Evolutionary conservation across 495 filamentous ascomycete genomes (phyloP).

Genomic region (Penicillium waksmanii): DNA sequence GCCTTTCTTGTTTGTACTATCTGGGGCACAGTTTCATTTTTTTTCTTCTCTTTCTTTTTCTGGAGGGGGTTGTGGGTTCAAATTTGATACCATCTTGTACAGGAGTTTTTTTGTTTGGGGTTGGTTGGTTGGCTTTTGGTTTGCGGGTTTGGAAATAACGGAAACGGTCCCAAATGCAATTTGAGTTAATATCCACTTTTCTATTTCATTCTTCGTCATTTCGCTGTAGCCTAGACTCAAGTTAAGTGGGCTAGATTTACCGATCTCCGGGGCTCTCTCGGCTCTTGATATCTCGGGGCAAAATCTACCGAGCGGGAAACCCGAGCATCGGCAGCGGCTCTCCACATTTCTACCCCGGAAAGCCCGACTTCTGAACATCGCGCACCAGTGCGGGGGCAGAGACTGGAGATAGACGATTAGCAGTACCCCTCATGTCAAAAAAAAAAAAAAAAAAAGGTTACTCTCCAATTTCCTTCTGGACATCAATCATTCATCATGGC

Average conservation of each 20-base stretch:
- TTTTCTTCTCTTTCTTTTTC: slow-evolving; percentile 18
- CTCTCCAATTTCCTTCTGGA: too few relatives aligned
- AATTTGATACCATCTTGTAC: slow-evolving; percentile 52
- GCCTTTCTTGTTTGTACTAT: slow-evolving; percentile 30
- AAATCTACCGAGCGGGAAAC: slow-evolving; percentile 16
- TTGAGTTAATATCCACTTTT: slow-evolving; percentile 2
- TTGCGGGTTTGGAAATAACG: slow-evolving; percentile 27
- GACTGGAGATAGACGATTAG: background rate
- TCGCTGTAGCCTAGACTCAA: background rate
- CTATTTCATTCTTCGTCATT: background rate
- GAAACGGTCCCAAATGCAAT: slow-evolving; percentile 26
- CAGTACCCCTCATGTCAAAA: background rate
- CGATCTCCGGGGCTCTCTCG: background rate
- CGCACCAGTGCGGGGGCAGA: background rate
- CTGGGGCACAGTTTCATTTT: slow-evolving; percentile 16
- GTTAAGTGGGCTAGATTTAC: too few relatives aligned
- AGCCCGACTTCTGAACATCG: background rate
- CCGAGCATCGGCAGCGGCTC: slow-evolving; percentile 8
- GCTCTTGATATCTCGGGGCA: slow-evolving; percentile 7
- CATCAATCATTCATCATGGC: background rate
- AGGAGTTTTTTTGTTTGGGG: slow-evolving; percentile 36
- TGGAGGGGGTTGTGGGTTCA: slow-evolving; percentile 32
- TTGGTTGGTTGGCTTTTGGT: slow-evolving; percentile 11
- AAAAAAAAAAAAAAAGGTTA: too few relatives aligned
- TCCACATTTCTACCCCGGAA: background rate